A percentile compares a stretch with the other conserved stretches of the same genome.
These are phyloP conservation scores for Xerocomus brunneocitrinus DNA, from an alignment of 768 basidiomycete genomes.

Conservation along the genomic window DNA sequence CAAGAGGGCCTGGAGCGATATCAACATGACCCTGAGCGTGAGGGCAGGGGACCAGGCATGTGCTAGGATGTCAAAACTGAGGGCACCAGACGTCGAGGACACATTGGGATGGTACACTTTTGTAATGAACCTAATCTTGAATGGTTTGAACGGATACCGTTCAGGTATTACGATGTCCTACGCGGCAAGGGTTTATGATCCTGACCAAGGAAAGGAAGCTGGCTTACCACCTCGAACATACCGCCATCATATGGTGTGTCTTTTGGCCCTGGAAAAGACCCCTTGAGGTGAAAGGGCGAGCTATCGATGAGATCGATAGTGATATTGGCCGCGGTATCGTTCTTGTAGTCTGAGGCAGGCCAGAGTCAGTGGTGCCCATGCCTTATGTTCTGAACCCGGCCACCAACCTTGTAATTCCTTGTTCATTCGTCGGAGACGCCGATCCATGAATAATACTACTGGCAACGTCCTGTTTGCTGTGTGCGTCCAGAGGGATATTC, in stretches of 20 bases:
- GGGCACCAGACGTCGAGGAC: constrained; percentile 89
- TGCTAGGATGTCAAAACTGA: constrained; percentile 81
- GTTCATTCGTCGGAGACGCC: constrained; percentile 83
- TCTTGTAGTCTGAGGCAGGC: constrained; percentile 73
- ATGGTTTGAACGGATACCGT: constrained; percentile 86
- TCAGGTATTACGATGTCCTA: constrained; percentile 93
- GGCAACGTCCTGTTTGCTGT: no score
- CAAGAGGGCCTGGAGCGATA: constrained; percentile 88
- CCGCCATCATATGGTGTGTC: constrained; percentile 94
- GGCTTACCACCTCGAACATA: constrained; percentile 80
- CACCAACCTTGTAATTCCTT: constrained; percentile 78
- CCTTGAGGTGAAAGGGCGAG: constrained; percentile 87
- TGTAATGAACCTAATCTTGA: constrained; percentile 98
- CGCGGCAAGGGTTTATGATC: background rate
- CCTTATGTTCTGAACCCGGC: no score
- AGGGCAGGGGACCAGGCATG: constrained; percentile 96
- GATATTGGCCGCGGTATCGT: constrained; percentile 87
- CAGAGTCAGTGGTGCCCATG: background rate
- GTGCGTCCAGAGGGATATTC: no score
- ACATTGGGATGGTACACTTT: constrained; percentile 96
- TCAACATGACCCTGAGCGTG: constrained; percentile 92
- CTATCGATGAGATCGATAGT: constrained; percentile 83
- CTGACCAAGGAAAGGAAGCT: constrained; percentile 4
- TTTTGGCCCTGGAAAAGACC: constrained; percentile 87
- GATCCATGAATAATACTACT: constrained; percentile 54